Evolutionary conservation across 139 green algal species (phyloP).

Genomic region (Penium margaritaceum): DNA sequence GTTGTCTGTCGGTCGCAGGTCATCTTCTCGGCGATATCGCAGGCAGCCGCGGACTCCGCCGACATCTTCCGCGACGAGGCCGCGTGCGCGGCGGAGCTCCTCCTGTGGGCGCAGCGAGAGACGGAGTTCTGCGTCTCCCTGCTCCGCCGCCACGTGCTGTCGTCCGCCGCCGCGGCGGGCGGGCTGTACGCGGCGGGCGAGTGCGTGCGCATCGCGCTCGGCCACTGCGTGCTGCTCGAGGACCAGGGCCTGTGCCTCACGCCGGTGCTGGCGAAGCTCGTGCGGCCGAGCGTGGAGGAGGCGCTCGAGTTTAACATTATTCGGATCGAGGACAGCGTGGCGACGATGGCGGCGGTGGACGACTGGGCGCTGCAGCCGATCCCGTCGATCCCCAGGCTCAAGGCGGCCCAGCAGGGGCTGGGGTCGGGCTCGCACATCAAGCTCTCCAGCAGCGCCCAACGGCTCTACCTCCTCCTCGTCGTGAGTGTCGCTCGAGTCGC

Average conservation of each 20-base stretch:
- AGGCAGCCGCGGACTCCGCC: conserved; percentile 35
- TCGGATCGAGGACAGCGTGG: conserved; percentile 21
- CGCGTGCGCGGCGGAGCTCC: conserved; percentile 25
- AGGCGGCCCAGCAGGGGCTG: not conserved
- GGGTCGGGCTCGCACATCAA: conserved; percentile 1
- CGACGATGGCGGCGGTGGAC: conserved; percentile 12
- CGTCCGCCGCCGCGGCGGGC: conserved; percentile 15
- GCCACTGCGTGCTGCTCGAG: conserved; percentile 28
- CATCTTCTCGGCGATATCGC: conserved; percentile 41
- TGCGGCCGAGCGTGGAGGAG: conserved; percentile 20
- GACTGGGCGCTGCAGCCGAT: conserved; percentile 26
- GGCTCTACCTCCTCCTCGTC: conserved; percentile 10
- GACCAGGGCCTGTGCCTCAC: conserved; percentile 14
- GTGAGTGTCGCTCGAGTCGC: no score
- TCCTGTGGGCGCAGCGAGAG: conserved; percentile 33
- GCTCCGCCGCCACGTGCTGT: conserved; percentile 26
- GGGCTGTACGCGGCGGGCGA: conserved; percentile 26
- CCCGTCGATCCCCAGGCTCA: not conserved
- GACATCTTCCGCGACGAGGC: conserved; percentile 37
- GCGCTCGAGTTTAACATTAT: conserved; percentile 30
- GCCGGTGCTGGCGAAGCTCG: conserved; percentile 6
- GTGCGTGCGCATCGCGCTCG: conserved; percentile 30
- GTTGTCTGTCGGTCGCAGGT: no score
- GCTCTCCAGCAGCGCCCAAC: conserved; percentile 28
- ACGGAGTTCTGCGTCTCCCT: conserved; percentile 22